Base-by-base conservation (phyloP, 2,329 filamentous ascomycete genomes). In the Chaetomiaceae sp. region DNA sequence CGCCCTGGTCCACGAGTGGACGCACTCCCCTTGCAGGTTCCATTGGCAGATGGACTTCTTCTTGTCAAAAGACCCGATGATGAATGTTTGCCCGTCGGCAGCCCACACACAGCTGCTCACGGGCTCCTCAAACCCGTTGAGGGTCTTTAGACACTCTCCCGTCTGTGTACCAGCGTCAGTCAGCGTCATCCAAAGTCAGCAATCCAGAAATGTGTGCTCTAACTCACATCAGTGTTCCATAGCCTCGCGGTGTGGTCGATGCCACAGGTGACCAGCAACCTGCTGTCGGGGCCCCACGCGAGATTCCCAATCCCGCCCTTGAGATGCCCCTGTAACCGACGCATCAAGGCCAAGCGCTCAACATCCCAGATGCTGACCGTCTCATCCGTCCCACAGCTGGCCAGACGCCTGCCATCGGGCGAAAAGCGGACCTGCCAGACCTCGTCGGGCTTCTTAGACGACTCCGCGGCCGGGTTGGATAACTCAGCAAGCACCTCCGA, bases 401-500 rank as follows among this genome's bases (percentile, higher is more conserved):
- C 94, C 53, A 99, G 72, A 63, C 82, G 87, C 20, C 79, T 82
- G 15, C 94, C 94, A 63, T 96, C 85, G 57, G 95, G 85, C 5
- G 92, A 97, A 69, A 96, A 99, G 47, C 86, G 81, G 11, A 96
- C 77, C 65, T 90, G 88, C 91, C 92, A 99, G 12, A 96, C 87
- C 71, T 99, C 92, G 53, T 90, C 88, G 0, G 74, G 74, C 64
- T 95, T 85, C 51, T 48, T 44, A 14, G 44, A 25, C n/a, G 36
- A 17, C 3, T 49, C 51, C 89, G 79, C 25, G 78, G 77, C 3
- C 14, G 48, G 45, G 2, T 25, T 48, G 15, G 34, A 40, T n/a
- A 97, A 77, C 63, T 95, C 86, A 15, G 85, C 69, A 6, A 86
- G 78, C 1, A 85, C 78, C 48, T 87, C 81, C 1, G 85, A 79